Evolutionary conservation across 108 stramenopile genomes (phyloP).

Genomic region (Skeletonema menzelii): DNA sequence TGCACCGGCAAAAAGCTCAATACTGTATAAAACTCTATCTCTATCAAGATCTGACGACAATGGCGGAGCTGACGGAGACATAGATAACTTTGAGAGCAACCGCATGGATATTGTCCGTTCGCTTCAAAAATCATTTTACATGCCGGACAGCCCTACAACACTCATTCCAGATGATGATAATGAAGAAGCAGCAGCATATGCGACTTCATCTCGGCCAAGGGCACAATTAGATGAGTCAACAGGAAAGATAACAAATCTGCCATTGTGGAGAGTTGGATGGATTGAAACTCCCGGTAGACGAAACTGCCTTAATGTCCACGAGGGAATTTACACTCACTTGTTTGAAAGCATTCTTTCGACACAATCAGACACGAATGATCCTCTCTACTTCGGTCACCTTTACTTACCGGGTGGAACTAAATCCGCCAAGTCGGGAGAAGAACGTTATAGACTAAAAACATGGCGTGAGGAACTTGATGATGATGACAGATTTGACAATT

Average conservation of each 20-base stretch:
- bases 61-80: not conserved
- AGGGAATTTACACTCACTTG: conserved; percentile 75
- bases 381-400: conserved; percentile 72
- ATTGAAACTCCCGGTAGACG: conserved; percentile 76
- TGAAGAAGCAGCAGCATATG: conserved; percentile 1
- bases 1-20: not conserved
- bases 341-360: conserved; percentile 63
- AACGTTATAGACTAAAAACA: conserved; percentile 30
- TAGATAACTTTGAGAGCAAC: conserved; percentile 14
- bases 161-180: not conserved
- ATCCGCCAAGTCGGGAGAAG: conserved; percentile 14
- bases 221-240: conserved; percentile 32
- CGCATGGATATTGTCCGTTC: conserved; percentile 39
- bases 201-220: not conserved
- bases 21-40: not conserved
- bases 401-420: conserved; percentile 41
- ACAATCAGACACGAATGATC: conserved; percentile 16
- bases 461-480: conserved; percentile 43
- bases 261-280: conserved; percentile 74
- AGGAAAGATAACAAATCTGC: conserved; percentile 53
- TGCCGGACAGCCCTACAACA: not conserved
- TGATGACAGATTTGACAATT: conserved; percentile 26
- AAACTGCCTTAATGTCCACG: conserved; percentile 76
- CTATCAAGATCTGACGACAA: conserved; percentile 7
- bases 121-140: conserved; percentile 42